Percentiles rank a stretch among this genome's conserved stretches.
phyloP scores from a whole-genome alignment of 2,329 filamentous ascomycete species.

The Epichloe bromicola region DNA sequence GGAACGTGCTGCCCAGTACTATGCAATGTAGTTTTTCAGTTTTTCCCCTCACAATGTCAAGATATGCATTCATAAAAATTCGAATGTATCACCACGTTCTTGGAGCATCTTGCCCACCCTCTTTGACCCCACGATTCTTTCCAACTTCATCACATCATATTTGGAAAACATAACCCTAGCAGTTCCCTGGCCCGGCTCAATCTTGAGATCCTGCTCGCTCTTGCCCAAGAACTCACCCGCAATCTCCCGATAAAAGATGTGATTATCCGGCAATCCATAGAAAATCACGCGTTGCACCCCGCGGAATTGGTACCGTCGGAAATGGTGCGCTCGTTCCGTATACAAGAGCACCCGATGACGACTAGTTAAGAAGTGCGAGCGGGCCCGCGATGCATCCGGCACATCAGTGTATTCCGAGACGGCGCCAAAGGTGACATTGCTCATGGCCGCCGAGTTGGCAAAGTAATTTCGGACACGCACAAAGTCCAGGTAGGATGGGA shows the following conservation, averaged over 20 bases:
- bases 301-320: constrained; percentile 70
- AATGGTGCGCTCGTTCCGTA: constrained; percentile 93
- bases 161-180: constrained; percentile 63
- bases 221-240: constrained; percentile 52
- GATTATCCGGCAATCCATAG: constrained; percentile 85
- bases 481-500: constrained; percentile 91
- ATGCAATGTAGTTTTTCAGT: neutral
- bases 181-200: constrained; percentile 45
- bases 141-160: constrained; percentile 80
- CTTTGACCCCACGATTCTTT: constrained; percentile 73
- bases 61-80: constrained; percentile 55
- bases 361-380: constrained; percentile 76
- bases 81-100: constrained; percentile 82
- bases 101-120: constrained; percentile 73
- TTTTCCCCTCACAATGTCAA: neutral
- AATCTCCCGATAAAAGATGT: constrained; percentile 66
- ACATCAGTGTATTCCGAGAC: constrained; percentile 81
- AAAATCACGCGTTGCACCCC: constrained; percentile 78
- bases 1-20: neutral
- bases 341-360: constrained; percentile 77
- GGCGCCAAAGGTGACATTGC: constrained; percentile 49
- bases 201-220: constrained; percentile 42
- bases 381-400: constrained; percentile 66
- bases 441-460: constrained; percentile 49
- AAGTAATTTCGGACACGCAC: constrained; percentile 89